Evolutionary conservation across 208 protist species (phyloP).

Genomic region (Leishmania guyanensis): DNA sequence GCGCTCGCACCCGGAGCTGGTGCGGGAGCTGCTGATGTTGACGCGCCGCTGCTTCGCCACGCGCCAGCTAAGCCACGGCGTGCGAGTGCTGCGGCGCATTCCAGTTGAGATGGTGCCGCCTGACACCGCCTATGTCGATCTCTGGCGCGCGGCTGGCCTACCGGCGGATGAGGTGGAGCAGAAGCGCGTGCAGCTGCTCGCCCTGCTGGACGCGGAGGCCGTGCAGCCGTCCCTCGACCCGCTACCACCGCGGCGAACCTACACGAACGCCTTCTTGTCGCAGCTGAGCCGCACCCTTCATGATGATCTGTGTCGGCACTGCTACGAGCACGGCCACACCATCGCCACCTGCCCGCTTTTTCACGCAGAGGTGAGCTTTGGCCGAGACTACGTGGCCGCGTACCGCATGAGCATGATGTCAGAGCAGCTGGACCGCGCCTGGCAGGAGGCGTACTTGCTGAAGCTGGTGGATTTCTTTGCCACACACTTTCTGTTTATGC

Average conservation of each 20-base stretch:
- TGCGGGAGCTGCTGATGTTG: slow-evolving; percentile 43
- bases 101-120: slow-evolving; percentile 66
- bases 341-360: slow-evolving; percentile 77
- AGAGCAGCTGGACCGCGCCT: slow-evolving; percentile 74
- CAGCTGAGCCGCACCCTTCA: slow-evolving; percentile 56
- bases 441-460: slow-evolving; percentile 79
- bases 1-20: slow-evolving; percentile 44
- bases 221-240: slow-evolving; percentile 48
- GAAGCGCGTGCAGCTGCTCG: slow-evolving; percentile 44
- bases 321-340: slow-evolving; percentile 69
- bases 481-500: slow-evolving; percentile 66
- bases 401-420: slow-evolving; percentile 92
- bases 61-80: slow-evolving; percentile 43
- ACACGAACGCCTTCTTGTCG: slow-evolving; percentile 59
- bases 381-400: slow-evolving; percentile 83
- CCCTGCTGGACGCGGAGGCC: slow-evolving; percentile 60
- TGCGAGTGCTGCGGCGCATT: slow-evolving; percentile 73
- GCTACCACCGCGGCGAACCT: slow-evolving; percentile 53
- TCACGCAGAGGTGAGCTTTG: slow-evolving; percentile 81
- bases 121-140: slow-evolving; percentile 37
- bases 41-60: slow-evolving; percentile 51
- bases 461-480: slow-evolving; percentile 72
- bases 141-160: slow-evolving; percentile 77
- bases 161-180: slow-evolving; percentile 45
- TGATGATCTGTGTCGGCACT: slow-evolving; percentile 83